A percentile compares a stretch with the other conserved stretches of the same genome.
Evolutionary conservation across 2,329 filamentous ascomycete genomes (phyloP).

Genomic region (Xylaria sp.): DNA sequence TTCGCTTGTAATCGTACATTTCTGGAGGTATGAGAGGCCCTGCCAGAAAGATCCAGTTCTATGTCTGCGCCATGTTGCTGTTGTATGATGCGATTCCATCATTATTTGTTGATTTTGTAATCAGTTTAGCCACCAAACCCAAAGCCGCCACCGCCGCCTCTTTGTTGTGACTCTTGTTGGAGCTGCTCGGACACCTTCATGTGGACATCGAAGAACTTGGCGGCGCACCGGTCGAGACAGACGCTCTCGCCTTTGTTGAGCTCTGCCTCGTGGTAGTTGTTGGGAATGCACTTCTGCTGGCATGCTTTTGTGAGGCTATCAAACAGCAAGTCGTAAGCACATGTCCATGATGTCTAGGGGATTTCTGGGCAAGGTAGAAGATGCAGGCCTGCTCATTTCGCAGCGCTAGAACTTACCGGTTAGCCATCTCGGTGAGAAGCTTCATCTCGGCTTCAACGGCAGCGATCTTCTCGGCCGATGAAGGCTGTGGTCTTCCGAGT

Average conservation of each 20-base stretch:
- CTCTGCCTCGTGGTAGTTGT: conserved; percentile 92
- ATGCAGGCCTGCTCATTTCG: not conserved
- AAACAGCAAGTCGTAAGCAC: conserved; percentile 32
- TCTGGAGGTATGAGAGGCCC: conserved; percentile 10
- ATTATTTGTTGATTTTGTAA: not conserved
- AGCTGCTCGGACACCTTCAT: conserved; percentile 98
- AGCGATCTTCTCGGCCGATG: conserved; percentile 96
- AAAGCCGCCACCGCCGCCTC: conserved; percentile 64
- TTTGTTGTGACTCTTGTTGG: conserved; percentile 83
- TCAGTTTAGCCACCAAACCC: conserved; percentile 57
- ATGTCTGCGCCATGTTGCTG: conserved; percentile 12
- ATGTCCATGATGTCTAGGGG: not conserved
- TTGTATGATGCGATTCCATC: conserved; percentile 5
- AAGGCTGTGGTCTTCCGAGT: conserved; percentile 81
- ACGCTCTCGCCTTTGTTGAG: conserved; percentile 99
- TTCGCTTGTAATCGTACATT: conserved; percentile 38
- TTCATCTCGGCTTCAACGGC: conserved; percentile 97
- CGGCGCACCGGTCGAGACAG: conserved; percentile 95
- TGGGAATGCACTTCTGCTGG: conserved; percentile 92
- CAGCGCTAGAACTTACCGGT: conserved; percentile 72
- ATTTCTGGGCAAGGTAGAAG: not conserved
- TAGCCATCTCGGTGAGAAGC: conserved; percentile 98
- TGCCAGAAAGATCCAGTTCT: conserved; percentile 20
- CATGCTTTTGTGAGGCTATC: conserved; percentile 85
- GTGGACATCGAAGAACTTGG: conserved; percentile 99